Evolutionary conservation across 192 early-diverging fungal species (phyloP).

Genomic region (Backusella luteola): DNA sequence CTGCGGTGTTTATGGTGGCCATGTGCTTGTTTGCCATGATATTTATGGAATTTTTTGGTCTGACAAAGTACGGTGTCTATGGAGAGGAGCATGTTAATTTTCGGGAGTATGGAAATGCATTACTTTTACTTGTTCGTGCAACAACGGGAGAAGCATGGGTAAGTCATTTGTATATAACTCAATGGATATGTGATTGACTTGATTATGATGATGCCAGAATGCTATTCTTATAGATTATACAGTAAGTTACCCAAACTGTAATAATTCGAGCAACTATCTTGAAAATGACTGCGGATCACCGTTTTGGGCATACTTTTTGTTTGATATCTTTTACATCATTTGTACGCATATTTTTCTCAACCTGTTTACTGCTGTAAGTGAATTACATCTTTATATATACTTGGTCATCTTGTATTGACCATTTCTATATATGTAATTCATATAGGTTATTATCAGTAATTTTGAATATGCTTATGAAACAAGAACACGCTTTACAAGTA

Average conservation of each 20-base stretch:
- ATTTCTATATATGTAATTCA: not conserved
- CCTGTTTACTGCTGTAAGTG: slow-evolving; percentile 55
- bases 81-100: slow-evolving; percentile 46
- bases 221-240: slow-evolving; percentile 54
- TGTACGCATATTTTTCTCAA: slow-evolving; percentile 60
- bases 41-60: slow-evolving; percentile 57
- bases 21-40: slow-evolving; percentile 52
- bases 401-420: not conserved
- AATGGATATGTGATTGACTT: no score
- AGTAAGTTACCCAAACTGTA: slow-evolving; percentile 48
- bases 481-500: slow-evolving; percentile 30
- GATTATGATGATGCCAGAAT: slow-evolving; percentile 30
- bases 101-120: slow-evolving; percentile 39
- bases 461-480: slow-evolving; percentile 39
- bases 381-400: not conserved
- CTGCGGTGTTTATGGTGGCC: slow-evolving; percentile 31
- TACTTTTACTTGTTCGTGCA: slow-evolving; percentile 51
- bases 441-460: slow-evolving; percentile 35
- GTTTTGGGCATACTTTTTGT: slow-evolving; percentile 52
- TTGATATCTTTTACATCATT: slow-evolving; percentile 53
- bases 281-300: slow-evolving; percentile 53
- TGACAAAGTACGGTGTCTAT: slow-evolving; percentile 48
- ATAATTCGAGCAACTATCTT: slow-evolving; percentile 38
- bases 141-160: slow-evolving; percentile 51
- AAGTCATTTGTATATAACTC: not conserved